phyloP scores from a whole-genome alignment of 441 rosid genomes.

The Pelargonium citronellum region DNA sequence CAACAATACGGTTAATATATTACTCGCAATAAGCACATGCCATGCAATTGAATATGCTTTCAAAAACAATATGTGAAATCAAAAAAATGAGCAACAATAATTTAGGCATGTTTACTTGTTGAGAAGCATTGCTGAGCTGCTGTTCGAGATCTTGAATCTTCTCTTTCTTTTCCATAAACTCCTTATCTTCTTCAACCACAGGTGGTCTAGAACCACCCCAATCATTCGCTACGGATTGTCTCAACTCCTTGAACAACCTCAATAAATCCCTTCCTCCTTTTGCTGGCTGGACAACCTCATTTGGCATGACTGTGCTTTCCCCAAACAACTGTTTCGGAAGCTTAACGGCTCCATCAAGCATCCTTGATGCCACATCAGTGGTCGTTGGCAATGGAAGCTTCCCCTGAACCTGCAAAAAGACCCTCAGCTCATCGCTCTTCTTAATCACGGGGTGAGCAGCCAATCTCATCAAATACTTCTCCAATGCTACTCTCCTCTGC shows the following conservation, averaged over 20 bases:
- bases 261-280: conserved; percentile 76
- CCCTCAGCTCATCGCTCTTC: conserved; percentile 71
- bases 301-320: conserved; percentile 50
- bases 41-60: too few relatives aligned
- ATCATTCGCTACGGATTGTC: conserved; percentile 68
- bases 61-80: neutral
- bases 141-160: conserved; percentile 70
- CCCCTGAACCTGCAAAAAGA: conserved; percentile 70
- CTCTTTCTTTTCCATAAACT: conserved; percentile 70
- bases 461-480: conserved; percentile 68
- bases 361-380: conserved; percentile 77
- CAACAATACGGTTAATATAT: too few relatives aligned
- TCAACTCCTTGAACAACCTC: conserved; percentile 82
- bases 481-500: conserved; percentile 72
- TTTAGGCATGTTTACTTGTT: conserved; percentile 42
- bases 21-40: too few relatives aligned
- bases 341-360: conserved; percentile 82
- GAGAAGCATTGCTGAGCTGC: conserved; percentile 77
- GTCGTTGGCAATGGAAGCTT: conserved; percentile 55
- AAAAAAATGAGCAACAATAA: neutral
- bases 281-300: conserved; percentile 75
- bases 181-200: conserved; percentile 77
- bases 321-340: conserved; percentile 74
- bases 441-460: conserved; percentile 59
- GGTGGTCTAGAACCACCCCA: conserved; percentile 72